A percentile compares a stretch with the other conserved stretches of the same genome.
Conservation (phyloP, 164 flowering plant species). For the Liriodendron chinense region DNA sequence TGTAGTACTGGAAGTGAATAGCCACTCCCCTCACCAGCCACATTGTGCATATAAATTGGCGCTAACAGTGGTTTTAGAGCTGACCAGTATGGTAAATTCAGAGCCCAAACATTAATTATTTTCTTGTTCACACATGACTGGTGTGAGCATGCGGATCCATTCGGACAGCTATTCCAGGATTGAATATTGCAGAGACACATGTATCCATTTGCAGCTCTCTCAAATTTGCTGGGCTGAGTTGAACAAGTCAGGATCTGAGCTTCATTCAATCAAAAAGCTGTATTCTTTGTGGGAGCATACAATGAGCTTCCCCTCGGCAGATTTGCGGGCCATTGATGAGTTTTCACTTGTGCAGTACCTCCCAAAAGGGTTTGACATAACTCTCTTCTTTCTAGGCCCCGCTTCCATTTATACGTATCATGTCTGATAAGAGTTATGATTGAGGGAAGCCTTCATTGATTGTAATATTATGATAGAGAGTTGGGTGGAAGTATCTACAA, state of each 20-base stretch:
- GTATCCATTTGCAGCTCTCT: background rate
- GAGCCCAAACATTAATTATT: background rate
- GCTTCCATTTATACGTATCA: background rate
- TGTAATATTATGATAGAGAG: constrained; percentile 2
- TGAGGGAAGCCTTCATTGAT: background rate
- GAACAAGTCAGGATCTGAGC: background rate
- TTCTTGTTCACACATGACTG: background rate
- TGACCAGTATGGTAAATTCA: constrained; percentile 4
- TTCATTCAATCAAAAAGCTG: background rate
- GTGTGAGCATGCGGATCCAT: background rate
- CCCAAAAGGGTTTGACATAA: background rate
- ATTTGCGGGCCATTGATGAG: background rate
- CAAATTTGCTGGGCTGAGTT: background rate
- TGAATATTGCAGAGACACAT: background rate
- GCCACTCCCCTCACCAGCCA: constrained; percentile 13
- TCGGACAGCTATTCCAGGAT: constrained; percentile 1
- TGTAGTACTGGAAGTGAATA: constrained; percentile 67
- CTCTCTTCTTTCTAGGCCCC: background rate
- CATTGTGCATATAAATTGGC: constrained; percentile 19
- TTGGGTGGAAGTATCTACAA: background rate
- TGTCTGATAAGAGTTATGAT: background rate
- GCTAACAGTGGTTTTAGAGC: constrained; percentile 32
- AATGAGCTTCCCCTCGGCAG: background rate
- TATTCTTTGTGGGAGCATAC: background rate
- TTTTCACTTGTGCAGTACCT: background rate